Percentiles rank a stretch among this genome's conserved stretches.
These are phyloP conservation scores for Tolypocladium album DNA, from an alignment of 2,329 filamentous ascomycete genomes.

Conservation along the genomic window DNA sequence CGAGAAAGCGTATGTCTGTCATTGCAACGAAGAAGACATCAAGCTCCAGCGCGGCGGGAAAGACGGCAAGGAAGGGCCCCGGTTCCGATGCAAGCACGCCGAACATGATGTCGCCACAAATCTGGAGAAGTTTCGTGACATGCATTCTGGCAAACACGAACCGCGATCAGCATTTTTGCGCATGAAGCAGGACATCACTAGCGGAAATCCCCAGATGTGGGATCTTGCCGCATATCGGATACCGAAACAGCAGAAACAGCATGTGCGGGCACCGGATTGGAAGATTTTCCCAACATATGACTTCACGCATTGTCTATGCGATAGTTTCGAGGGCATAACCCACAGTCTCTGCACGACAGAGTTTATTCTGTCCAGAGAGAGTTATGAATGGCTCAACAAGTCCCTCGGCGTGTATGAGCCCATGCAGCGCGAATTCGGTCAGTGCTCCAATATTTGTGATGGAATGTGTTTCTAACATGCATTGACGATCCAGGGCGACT, in stretches of 20 bases:
- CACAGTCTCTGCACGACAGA: constrained; percentile 92
- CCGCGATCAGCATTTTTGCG: constrained; percentile 73
- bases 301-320: constrained; percentile 81
- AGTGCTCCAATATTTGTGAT: not conserved
- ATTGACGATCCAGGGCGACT: constrained; percentile 11
- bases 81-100: constrained; percentile 74
- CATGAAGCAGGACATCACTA: constrained; percentile 84
- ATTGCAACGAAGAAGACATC: constrained; percentile 70
- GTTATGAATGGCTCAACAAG: constrained; percentile 85
- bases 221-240: constrained; percentile 87
- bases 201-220: constrained; percentile 92
- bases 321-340: constrained; percentile 85
- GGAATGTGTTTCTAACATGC: not conserved
- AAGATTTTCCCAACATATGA: constrained; percentile 94
- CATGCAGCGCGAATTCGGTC: constrained; percentile 78
- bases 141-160: constrained; percentile 86
- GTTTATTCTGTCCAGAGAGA: constrained; percentile 73
- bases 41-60: constrained; percentile 79
- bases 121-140: constrained; percentile 72
- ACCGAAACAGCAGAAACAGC: constrained; percentile 68
- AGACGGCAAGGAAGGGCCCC: constrained; percentile 48
- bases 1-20: constrained; percentile 68
- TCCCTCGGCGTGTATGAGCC: constrained; percentile 77
- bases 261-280: constrained; percentile 51
- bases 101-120: constrained; percentile 65